Conservation (phyloP, 2,329 filamentous ascomycete genomes). For the Colletotrichum sp. region DNA sequence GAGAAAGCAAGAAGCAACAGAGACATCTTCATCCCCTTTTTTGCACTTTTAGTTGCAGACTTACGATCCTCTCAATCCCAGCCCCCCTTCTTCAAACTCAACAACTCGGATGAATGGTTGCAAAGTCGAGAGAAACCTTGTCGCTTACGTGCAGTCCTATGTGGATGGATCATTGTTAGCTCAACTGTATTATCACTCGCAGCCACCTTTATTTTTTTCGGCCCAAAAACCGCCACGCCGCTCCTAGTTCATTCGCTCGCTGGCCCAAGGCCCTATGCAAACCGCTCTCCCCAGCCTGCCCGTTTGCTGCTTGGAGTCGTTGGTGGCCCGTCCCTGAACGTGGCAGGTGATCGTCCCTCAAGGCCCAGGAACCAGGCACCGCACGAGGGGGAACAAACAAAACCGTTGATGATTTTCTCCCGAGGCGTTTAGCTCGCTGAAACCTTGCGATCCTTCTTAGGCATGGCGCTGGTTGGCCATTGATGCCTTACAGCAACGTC, state of each 20-base stretch:
- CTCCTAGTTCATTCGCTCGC: background rate
- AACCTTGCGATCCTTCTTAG: background rate
- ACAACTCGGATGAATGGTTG: background rate
- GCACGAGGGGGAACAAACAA: background rate
- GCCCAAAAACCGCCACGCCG: background rate
- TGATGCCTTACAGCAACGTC: slow-evolving; percentile 2
- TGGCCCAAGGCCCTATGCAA: background rate
- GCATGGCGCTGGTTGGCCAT: background rate
- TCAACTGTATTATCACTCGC: background rate
- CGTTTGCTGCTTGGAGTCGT: background rate
- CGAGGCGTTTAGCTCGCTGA: background rate
- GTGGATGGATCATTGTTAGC: background rate
- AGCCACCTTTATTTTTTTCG: slow-evolving; percentile 1
- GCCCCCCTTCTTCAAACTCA: background rate
- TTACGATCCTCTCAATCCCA: background rate
- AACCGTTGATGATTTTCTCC: background rate
- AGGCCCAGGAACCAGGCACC: slow-evolving; percentile 1
- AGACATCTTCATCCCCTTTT: background rate
- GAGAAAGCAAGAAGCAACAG: background rate
- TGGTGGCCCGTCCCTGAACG: background rate
- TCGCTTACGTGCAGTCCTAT: background rate
- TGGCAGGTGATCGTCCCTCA: slow-evolving; percentile 11
- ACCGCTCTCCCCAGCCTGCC: background rate
- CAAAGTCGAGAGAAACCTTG: background rate
- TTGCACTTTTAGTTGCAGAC: background rate